Evolutionary conservation across 2,329 filamentous ascomycete genomes (phyloP), one percentile per base, ranked within the genome.

Genomic region (Arthrobotrys sinensis): DNA sequence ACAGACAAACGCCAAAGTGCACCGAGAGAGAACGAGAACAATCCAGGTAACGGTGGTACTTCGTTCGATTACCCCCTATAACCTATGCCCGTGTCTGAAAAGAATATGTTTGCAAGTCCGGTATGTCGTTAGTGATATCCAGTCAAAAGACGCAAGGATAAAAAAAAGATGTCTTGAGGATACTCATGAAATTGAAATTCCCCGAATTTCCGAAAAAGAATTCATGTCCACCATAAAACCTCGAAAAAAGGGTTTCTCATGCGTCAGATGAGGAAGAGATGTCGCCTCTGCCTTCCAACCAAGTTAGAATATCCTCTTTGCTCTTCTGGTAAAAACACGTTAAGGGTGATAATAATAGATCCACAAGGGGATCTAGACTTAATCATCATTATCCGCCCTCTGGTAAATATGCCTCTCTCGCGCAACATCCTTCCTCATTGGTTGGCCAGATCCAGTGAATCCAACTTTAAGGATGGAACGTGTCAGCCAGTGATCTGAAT

Each of bases 381-480:
- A 79, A 79, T 87, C 90, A 86, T 92, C 91, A 82, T 92, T 87
- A 76, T 94, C 92, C 69, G 92, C 91, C 82, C 89, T 90, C 81
- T 91, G 88, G 85, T 97, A 96, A 81, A 96, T 91, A 83, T 97
- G 93, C 82, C 93, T 91, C 83, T 89, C 91, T 83, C 94, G 89
- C 12, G 69, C 69, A 57, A 90, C 90, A 83, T 97, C 96, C 85
- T 97, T 97, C 82, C 94, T 92, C 96, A 98, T 98, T 81, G 92
- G 89, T 85, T 97, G 93, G 76, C 96, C 96, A 68, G 94, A 97
- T 79, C 96, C 96, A 7, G 93, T 97, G 83, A 99, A 97, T 38
- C 96, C 96, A 83, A 99, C 96, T 97, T 81, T 5, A 78, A 19
- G 53, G 50, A 36, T 60, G 34, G 12, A 57, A 66, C 36, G 45